Conservation (phyloP, 2,329 filamentous ascomycete genomes). For the Rutstroemia sp. region DNA sequence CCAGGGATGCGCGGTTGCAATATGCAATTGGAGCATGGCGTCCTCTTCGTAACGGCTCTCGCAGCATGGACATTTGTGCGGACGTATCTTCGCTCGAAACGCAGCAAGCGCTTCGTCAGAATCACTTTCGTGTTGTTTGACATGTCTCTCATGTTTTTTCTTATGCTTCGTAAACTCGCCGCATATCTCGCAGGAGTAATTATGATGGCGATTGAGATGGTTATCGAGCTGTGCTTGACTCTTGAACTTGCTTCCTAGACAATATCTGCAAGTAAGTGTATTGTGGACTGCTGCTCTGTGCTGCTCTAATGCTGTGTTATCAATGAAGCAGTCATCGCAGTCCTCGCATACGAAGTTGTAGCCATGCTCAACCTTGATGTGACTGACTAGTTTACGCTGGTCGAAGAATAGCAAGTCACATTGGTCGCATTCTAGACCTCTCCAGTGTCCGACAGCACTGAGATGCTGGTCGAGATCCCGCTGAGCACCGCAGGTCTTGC, state of each 20-base stretch:
- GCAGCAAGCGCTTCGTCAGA: not conserved
- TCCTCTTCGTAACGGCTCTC: not conserved
- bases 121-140: not conserved
- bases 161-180: not conserved
- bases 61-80: not conserved
- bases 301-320: not conserved
- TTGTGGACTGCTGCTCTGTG: not conserved
- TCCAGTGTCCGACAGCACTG: not conserved
- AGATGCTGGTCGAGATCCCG: not conserved
- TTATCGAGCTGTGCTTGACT: not conserved
- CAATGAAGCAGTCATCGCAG: not conserved
- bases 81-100: not conserved
- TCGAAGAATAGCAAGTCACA: not conserved
- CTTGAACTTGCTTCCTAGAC: not conserved
- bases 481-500: not conserved
- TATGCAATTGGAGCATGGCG: not conserved
- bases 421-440: not conserved
- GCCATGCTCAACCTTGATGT: not conserved
- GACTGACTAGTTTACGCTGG: not conserved
- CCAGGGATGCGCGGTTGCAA: not conserved
- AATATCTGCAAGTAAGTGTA: not conserved
- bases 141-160: not conserved
- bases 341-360: not conserved
- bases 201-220: not conserved
- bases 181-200: not conserved